These are phyloP conservation scores for Solanum ahanhuiri DNA, from an alignment of 257 asterid species.

Conservation along the genomic window DNA sequence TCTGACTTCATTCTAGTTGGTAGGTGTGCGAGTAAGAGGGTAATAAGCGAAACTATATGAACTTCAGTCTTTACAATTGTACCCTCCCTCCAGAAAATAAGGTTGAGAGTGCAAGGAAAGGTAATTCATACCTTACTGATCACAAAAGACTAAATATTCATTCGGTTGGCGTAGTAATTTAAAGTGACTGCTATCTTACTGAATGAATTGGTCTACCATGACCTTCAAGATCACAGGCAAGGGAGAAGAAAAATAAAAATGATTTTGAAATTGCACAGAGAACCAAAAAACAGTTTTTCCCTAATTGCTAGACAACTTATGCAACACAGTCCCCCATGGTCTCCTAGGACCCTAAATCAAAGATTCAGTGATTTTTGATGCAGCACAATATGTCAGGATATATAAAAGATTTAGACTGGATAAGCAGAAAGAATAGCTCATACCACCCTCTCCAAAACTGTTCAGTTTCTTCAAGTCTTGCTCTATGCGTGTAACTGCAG, in stretches of 20 bases:
- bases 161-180: not conserved
- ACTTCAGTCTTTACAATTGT: not conserved
- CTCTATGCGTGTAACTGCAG: constrained; percentile 80
- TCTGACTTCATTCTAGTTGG: not conserved
- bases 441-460: constrained; percentile 98
- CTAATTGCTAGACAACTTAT: not conserved
- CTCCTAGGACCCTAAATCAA: not conserved
- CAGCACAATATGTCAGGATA: not conserved
- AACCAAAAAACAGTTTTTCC: not conserved
- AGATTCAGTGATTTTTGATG: not conserved
- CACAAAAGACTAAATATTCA: not conserved
- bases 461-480: constrained; percentile 82
- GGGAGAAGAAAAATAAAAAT: not conserved
- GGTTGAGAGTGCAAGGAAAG: not conserved
- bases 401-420: not conserved
- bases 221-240: not conserved
- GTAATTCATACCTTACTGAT: not conserved
- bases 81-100: not conserved
- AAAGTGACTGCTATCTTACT: not conserved
- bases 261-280: not conserved
- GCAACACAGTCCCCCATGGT: not conserved
- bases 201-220: not conserved
- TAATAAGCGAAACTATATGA: not conserved
- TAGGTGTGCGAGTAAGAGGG: not conserved
- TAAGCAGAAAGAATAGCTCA: constrained; percentile 5